A percentile compares a stretch with the other conserved stretches of the same genome.
Conservation (phyloP, 768 basidiomycete genomes). For the Podaxis mareebaensis region DNA sequence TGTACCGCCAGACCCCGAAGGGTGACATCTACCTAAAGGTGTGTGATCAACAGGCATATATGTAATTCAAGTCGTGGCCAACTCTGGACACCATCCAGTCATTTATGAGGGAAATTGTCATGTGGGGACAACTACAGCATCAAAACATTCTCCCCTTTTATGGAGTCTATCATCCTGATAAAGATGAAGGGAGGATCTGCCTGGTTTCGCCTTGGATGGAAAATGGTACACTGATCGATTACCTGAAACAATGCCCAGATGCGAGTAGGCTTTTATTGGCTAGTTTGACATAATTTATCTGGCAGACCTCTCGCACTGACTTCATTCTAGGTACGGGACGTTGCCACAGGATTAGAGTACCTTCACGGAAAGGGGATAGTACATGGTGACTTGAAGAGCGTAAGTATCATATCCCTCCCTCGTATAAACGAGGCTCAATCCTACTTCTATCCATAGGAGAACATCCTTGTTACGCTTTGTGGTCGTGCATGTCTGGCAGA, state of each 20-base stretch:
- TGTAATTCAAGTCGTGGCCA: not conserved
- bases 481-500: conserved; percentile 12
- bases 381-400: conserved; percentile 15
- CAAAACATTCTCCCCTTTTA: conserved; percentile 17
- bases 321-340: not conserved
- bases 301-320: not conserved
- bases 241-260: not conserved
- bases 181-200: conserved; percentile 8
- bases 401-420: not conserved
- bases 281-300: not conserved
- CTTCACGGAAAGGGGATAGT: conserved; percentile 6
- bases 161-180: conserved; percentile 14
- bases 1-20: conserved; percentile 21
- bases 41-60: not conserved
- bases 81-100: not conserved
- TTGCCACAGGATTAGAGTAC: not conserved
- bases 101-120: conserved; percentile 10
- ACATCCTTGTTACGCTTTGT: conserved; percentile 9
- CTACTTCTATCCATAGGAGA: not conserved
- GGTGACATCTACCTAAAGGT: conserved; percentile 5
- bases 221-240: conserved; percentile 8
- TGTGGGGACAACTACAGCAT: conserved; percentile 16
- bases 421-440: not conserved
- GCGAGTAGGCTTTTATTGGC: conserved; percentile 5
- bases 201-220: conserved; percentile 20